phyloP scores from a whole-genome alignment of 1,139 yeast species.

The Yamadazyma siamensis region DNA sequence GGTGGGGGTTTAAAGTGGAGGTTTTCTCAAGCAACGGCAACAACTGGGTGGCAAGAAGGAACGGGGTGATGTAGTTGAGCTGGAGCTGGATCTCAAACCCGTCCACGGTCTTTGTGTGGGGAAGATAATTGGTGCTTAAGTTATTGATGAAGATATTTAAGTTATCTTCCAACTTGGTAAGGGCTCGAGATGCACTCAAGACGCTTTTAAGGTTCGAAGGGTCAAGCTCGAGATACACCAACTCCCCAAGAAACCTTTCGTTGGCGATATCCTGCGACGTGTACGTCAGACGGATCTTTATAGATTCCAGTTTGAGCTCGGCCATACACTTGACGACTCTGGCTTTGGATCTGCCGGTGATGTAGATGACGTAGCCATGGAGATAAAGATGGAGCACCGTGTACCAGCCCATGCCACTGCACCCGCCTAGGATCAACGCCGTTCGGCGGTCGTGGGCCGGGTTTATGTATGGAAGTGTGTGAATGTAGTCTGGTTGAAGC shows the following conservation, averaged over 20 bases:
- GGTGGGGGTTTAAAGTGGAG: constrained; percentile 19
- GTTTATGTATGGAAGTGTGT: constrained; percentile 33
- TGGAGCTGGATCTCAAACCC: constrained; percentile 79
- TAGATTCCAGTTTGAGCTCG: constrained; percentile 54
- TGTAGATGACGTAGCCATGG: constrained; percentile 73
- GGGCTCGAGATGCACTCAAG: constrained; percentile 48
- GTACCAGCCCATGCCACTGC: constrained; percentile 76
- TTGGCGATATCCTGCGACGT: constrained; percentile 12
- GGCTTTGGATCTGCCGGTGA: constrained; percentile 65
- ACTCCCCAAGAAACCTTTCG: constrained; percentile 48
- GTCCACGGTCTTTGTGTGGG: constrained; percentile 61
- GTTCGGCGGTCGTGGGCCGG: constrained; percentile 48
- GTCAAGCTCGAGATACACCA: constrained; percentile 61
- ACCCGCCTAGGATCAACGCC: constrained; percentile 77
- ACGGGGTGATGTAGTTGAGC: constrained; percentile 76
- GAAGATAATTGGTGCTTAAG: constrained; percentile 82
- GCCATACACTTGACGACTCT: constrained; percentile 55
- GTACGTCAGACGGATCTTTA: constrained; percentile 20
- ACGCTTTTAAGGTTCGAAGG: constrained; percentile 58
- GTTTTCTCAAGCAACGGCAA: constrained; percentile 51
- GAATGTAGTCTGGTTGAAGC: constrained; percentile 18
- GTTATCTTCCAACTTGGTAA: constrained; percentile 46
- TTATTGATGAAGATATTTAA: constrained; percentile 69
- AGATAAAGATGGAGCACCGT: constrained; percentile 71
- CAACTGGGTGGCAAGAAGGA: constrained; percentile 61